Evolutionary conservation across 140 eudicot species (phyloP).

Genomic region (Flaveria floridana): DNA sequence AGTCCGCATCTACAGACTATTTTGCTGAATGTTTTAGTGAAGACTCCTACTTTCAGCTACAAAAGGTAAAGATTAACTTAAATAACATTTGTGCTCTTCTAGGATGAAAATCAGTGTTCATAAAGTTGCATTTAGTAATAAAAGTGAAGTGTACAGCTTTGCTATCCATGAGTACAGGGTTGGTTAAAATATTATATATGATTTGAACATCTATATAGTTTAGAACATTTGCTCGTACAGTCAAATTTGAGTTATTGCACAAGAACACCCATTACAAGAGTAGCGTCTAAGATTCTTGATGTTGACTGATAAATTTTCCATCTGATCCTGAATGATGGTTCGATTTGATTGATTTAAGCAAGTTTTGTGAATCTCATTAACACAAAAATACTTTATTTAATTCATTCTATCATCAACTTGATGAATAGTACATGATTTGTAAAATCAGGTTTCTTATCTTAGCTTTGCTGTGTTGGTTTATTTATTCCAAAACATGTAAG

Average conservation of each 20-base stretch:
- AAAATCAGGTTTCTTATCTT: constrained; percentile 2
- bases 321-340: not conserved
- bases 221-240: not conserved
- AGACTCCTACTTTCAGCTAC: constrained; percentile 53
- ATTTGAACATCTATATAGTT: not conserved
- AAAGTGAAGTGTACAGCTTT: not conserved
- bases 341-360: not conserved
- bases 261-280: no score
- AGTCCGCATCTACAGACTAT: constrained; percentile 80
- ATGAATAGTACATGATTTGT: not conserved
- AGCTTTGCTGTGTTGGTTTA: not conserved
- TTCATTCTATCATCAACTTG: not conserved
- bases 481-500: not conserved
- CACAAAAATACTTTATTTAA: not conserved
- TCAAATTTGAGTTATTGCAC: no score
- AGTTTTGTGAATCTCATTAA: not conserved
- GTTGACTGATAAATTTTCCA: not conserved
- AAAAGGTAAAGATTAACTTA: constrained; percentile 40
- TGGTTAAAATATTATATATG: not conserved
- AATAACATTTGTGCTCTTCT: not conserved
- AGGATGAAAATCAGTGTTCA: not conserved
- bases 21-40: constrained; percentile 47
- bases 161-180: not conserved
- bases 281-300: not conserved
- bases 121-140: not conserved